A percentile compares a stretch with the other conserved stretches of the same genome.
phyloP scores from a whole-genome alignment of 805 yeast genomes.

The Hanseniaspora jakobsenii region DNA sequence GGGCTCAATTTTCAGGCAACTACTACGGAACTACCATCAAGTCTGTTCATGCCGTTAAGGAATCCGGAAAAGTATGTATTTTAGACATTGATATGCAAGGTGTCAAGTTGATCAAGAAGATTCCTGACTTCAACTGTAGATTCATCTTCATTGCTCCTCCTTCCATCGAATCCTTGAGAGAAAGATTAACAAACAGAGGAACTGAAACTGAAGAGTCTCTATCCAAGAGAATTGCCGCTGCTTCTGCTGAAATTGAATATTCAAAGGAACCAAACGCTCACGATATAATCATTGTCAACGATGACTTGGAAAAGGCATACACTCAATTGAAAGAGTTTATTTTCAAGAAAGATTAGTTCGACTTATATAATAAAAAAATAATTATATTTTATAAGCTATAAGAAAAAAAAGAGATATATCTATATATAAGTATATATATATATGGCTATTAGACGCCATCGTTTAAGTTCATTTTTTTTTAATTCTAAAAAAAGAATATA shows the following conservation, averaged over 20 bases:
- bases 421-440: no score
- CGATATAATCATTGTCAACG: conserved; percentile 79
- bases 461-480: no score
- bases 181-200: conserved; percentile 77
- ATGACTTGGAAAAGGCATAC: conserved; percentile 83
- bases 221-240: conserved; percentile 75
- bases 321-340: conserved; percentile 66
- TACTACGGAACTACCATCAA: conserved; percentile 89
- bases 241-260: conserved; percentile 77
- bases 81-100: conserved; percentile 99
- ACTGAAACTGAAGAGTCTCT: conserved; percentile 85
- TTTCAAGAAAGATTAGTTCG: conserved; percentile 29
- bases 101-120: conserved; percentile 71
- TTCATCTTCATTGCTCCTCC: conserved; percentile 89
- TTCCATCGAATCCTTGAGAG: conserved; percentile 60
- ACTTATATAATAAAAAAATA: no score
- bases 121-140: conserved; percentile 70
- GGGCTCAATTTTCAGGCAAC: conserved; percentile 97
- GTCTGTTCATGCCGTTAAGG: conserved; percentile 54
- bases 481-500: no score
- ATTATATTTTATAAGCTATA: background rate
- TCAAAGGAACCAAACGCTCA: conserved; percentile 78
- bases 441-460: no score
- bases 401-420: no score
- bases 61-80: conserved; percentile 64